Conservation (phyloP, 768 basidiomycete genomes). For the Agrocybe pediades region DNA sequence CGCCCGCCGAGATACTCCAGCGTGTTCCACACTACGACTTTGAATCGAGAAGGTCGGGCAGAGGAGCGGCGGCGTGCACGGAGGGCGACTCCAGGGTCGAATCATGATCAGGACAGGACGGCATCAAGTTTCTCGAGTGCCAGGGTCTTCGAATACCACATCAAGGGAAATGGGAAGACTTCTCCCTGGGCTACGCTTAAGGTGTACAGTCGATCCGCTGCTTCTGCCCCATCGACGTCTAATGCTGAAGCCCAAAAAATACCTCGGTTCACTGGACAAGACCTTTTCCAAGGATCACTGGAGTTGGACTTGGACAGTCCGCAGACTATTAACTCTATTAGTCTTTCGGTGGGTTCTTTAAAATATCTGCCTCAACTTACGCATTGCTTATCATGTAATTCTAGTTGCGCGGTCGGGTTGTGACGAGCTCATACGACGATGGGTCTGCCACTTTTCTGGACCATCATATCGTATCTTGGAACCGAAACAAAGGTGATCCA, state of each 20-base stretch:
- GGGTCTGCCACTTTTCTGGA: constrained; percentile 31
- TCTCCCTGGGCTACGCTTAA: constrained; percentile 27
- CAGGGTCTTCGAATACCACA: constrained; percentile 18
- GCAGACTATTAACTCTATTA: constrained; percentile 28
- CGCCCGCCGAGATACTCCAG: constrained; percentile 17
- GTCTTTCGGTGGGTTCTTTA: constrained; percentile 22
- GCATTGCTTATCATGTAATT: not conserved
- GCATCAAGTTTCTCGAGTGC: constrained; percentile 7
- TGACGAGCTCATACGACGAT: constrained; percentile 27
- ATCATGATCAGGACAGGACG: not conserved
- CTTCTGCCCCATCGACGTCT: constrained; percentile 7
- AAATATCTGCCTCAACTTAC: not conserved
- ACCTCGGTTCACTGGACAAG: constrained; percentile 24
- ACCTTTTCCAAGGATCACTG: constrained; percentile 28
- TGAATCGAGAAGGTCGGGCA: not conserved
- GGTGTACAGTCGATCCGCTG: constrained; percentile 23
- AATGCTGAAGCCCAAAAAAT: constrained; percentile 10
- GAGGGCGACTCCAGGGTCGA: not conserved
- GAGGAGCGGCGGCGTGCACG: not conserved
- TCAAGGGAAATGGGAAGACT: constrained; percentile 10
- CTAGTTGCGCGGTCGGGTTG: constrained; percentile 32
- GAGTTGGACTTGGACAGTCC: constrained; percentile 30
- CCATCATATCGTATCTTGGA: constrained; percentile 30
- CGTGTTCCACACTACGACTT: constrained; percentile 5
- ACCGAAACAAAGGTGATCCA: constrained; percentile 32